Conservation (phyloP, 345 rosid species). For the Salix suchowensis region DNA sequence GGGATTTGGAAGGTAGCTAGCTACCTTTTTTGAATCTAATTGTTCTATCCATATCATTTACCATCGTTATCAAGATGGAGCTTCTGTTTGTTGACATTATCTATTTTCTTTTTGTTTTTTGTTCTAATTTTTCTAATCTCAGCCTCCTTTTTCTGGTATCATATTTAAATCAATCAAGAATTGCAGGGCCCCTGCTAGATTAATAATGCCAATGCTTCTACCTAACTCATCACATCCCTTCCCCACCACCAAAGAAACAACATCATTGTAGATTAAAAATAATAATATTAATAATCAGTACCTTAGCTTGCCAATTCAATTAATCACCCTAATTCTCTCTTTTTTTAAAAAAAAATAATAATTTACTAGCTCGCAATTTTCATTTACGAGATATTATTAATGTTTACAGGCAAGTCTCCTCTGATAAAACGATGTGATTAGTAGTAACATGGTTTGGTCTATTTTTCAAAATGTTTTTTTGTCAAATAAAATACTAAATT, state of each 20-base stretch:
- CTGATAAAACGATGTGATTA: too few relatives aligned
- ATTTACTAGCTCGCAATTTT: background rate
- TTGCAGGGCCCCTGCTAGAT: background rate
- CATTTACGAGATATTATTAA: too few relatives aligned
- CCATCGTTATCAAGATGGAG: background rate
- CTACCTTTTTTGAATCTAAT: background rate
- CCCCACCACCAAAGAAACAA: constrained; percentile 6
- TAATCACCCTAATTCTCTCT: too few relatives aligned
- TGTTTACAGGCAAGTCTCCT: background rate
- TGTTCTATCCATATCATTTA: background rate
- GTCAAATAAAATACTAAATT: too few relatives aligned
- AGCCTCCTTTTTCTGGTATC: background rate
- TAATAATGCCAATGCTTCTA: constrained; percentile 12
- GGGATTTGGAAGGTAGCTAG: constrained; percentile 8
- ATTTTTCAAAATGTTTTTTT: too few relatives aligned
- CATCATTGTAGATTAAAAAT: background rate
- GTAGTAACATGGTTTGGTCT: too few relatives aligned
- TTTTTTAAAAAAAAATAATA: too few relatives aligned
- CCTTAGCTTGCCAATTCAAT: background rate
- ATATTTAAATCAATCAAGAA: background rate
- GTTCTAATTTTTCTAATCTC: background rate
- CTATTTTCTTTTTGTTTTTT: background rate
- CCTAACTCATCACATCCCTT: constrained; percentile 18
- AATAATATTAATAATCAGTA: background rate
- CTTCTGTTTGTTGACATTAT: background rate